Percentiles rank a stretch among this genome's conserved stretches.
Evolutionary conservation across 2,329 filamentous ascomycete genomes (phyloP).

Genomic region (Monosporascus ibericus): DNA sequence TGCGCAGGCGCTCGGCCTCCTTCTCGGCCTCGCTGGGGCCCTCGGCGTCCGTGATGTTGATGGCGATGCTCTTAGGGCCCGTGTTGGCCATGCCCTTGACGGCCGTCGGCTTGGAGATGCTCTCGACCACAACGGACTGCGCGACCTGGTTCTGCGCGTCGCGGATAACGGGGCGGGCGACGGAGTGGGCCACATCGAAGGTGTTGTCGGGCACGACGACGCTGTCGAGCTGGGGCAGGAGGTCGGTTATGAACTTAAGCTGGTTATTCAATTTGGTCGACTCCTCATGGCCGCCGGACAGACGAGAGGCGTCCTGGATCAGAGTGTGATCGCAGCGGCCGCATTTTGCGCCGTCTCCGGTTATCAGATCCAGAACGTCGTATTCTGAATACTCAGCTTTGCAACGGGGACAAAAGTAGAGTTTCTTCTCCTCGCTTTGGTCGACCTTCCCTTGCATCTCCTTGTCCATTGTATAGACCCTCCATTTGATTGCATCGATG

Average conservation of each 20-base stretch:
- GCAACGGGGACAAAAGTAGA: slow-evolving; percentile 80
- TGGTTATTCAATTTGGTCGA: slow-evolving; percentile 71
- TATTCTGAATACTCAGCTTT: slow-evolving; percentile 82
- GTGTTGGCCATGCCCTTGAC: slow-evolving; percentile 63
- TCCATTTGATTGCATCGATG: slow-evolving; percentile 94
- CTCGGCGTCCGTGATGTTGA: slow-evolving; percentile 61
- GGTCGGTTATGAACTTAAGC: slow-evolving; percentile 70
- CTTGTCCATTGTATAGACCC: slow-evolving; percentile 81
- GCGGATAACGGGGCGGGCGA: slow-evolving; percentile 57
- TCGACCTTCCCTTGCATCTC: slow-evolving; percentile 79
- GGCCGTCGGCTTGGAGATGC: slow-evolving; percentile 52
- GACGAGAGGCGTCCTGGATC: slow-evolving; percentile 59
- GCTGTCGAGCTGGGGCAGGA: slow-evolving; percentile 72
- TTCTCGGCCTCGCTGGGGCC: slow-evolving; percentile 62
- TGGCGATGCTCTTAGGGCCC: slow-evolving; percentile 62
- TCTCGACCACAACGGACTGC: slow-evolving; percentile 52
- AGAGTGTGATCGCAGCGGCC: slow-evolving; percentile 67
- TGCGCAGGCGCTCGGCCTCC: slow-evolving; percentile 57
- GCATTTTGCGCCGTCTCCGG: slow-evolving; percentile 71
- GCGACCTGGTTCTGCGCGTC: slow-evolving; percentile 62
- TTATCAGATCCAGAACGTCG: slow-evolving; percentile 75
- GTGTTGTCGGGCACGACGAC: slow-evolving; percentile 67
- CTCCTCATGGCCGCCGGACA: slow-evolving; percentile 65
- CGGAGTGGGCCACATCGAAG: slow-evolving; percentile 62
- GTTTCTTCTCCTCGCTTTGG: slow-evolving; percentile 80